Base-by-base conservation (phyloP, 805 yeast species). In the Candida railenensis region DNA sequence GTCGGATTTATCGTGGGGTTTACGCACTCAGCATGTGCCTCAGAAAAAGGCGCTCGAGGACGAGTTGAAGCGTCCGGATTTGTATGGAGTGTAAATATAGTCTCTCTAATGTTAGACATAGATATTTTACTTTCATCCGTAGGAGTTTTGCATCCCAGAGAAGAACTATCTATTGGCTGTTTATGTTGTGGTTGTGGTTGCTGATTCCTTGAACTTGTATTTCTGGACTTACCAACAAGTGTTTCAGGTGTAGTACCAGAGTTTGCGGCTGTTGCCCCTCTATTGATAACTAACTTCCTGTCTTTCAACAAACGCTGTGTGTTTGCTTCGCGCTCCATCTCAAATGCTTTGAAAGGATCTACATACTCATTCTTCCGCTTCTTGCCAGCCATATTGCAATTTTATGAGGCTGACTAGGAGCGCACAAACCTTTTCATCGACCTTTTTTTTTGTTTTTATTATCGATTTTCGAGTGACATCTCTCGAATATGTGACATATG, bases 301-400 rank as follows among this genome's bases (percentile, higher is more conserved):
- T 20, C 33, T 41, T 22, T 21, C 15, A 32, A 43, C 52, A 50
- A 46, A 15, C 49, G 45, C 34, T 46, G 36, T 3, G 46, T 40
- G 37, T 44, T 48, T 16, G 47, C 47, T 19, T 46, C 45, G 3
- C 36, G 37, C 22, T 43, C 49, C 20, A 38, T 40, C 19, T 22
- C 36, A 22, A 45, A 47, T 20, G 37, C 37, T 21, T 48, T 43
- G 34, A 50, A 50, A 2, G 53, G 43, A 38, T 50, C 53, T 18
- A 25, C 34, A 16, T 44, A 32, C 22, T 34, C 37, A 38, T 32
- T 32, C 20, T 15, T 28, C 16, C 43, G 34, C 36, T 40, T 40
- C 36, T 7, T 33, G 5, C 16, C 16, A 8, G n/a, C 36, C 14
- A 25, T 11, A 25, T 11, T 25, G n/a, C n/a, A n/a, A n/a, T n/a